Percentiles rank a stretch among this genome's conserved stretches.
These are phyloP conservation scores for Grifola frondosa DNA, from an alignment of 1,284 basidiomycete genomes.

Conservation along the genomic window DNA sequence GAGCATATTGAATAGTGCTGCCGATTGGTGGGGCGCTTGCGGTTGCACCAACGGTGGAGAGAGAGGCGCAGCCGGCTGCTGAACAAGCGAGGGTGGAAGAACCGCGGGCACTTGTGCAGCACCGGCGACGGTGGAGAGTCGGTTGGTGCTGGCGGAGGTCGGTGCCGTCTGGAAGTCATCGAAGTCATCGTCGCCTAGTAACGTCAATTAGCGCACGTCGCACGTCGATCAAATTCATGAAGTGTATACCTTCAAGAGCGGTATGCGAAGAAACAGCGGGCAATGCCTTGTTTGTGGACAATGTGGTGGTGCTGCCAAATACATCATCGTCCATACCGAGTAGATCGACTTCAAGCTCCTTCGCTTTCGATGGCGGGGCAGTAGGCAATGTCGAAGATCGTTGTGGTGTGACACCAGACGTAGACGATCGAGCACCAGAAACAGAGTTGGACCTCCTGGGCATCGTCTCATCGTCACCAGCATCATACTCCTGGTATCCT, in stretches of 20 bases:
- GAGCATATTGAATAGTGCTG: slow-evolving; percentile 25
- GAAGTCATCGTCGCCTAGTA: slow-evolving; percentile 79
- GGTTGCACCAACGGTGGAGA: slow-evolving; percentile 17
- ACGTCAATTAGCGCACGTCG: too few relatives aligned
- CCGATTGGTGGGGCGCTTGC: slow-evolving; percentile 3
- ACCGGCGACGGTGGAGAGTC: slow-evolving; percentile 31
- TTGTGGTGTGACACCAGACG: slow-evolving; percentile 25
- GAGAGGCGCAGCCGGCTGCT: slow-evolving; percentile 16
- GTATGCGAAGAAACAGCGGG: slow-evolving; percentile 40
- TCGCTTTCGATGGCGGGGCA: slow-evolving; percentile 41
- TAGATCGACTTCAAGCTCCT: slow-evolving; percentile 35
- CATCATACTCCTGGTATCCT: slow-evolving; percentile 92
- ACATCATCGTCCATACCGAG: slow-evolving; percentile 76
- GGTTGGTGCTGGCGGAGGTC: slow-evolving; percentile 28
- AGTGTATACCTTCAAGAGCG: slow-evolving; percentile 46
- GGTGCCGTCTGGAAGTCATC: slow-evolving; percentile 89
- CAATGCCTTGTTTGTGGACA: slow-evolving; percentile 55
- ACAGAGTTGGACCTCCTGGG: slow-evolving; percentile 43
- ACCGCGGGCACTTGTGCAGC: slow-evolving; percentile 15
- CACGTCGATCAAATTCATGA: too few relatives aligned
- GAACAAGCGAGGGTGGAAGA: slow-evolving; percentile 16
- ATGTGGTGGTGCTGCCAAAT: slow-evolving; percentile 19
- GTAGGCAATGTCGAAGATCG: slow-evolving; percentile 43
- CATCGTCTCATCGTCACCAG: slow-evolving; percentile 85
- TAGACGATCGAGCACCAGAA: slow-evolving; percentile 21